Evolutionary conservation across 441 rosid genomes (phyloP).

Genomic region (Eutrema salsugineum): DNA sequence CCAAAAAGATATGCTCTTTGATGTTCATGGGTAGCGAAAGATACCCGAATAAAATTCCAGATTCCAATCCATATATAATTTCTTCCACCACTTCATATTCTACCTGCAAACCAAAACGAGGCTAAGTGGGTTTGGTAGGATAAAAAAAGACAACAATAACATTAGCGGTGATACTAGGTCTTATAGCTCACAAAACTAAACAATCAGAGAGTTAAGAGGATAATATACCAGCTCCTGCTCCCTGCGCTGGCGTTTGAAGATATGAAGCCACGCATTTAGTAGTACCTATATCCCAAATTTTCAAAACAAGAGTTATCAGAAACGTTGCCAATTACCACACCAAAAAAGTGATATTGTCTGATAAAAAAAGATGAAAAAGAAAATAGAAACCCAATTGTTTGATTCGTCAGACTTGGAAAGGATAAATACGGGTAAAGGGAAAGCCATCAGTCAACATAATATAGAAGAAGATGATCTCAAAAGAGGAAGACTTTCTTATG

Average conservation of each 20-base stretch:
- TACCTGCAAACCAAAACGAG: conserved; percentile 47
- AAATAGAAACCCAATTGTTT: not conserved
- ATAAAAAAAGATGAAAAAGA: not conserved
- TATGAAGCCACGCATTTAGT: conserved; percentile 91
- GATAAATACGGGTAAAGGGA: not conserved
- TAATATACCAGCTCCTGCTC: conserved; percentile 74
- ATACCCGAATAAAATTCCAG: conserved; percentile 96
- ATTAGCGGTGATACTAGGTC: not conserved
- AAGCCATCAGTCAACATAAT: not conserved
- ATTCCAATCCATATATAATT: conserved; percentile 93
- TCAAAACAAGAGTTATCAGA: conserved; percentile 13
- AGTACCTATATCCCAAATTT: conserved; percentile 45
- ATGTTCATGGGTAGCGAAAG: not conserved
- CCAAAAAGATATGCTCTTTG: not conserved
- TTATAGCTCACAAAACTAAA: not conserved
- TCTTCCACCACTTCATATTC: conserved; percentile 98
- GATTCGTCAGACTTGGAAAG: not conserved
- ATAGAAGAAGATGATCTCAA: conserved; percentile 8
- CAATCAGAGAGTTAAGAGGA: not conserved
- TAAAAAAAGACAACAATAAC: not conserved
- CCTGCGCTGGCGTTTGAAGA: conserved; percentile 72
- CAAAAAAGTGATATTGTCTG: not conserved
- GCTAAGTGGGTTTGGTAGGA: conserved; percentile 10
- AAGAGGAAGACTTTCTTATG: conserved; percentile 1
- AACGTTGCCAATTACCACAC: conserved; percentile 3